Evolutionary conservation across 148 eudicot species (phyloP).

Genomic region (Agrostemma githago): DNA sequence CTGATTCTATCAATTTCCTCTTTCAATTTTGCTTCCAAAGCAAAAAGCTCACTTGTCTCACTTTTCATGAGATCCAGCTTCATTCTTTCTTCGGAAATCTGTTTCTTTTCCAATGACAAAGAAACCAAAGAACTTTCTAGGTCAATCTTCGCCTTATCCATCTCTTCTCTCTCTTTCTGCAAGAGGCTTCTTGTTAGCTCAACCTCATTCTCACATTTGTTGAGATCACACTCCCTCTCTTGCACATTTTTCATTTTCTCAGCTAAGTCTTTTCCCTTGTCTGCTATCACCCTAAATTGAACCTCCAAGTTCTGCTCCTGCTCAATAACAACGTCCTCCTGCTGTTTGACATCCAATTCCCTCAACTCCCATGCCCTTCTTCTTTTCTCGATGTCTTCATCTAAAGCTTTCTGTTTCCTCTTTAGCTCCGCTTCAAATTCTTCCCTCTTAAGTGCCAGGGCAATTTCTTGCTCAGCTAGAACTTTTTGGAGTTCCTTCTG

Average conservation of each 20-base stretch:
- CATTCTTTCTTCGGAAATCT: conserved; percentile 51
- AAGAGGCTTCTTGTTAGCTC: conserved; percentile 39
- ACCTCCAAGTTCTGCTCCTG: conserved; percentile 64
- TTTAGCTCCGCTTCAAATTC: conserved; percentile 58
- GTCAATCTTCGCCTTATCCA: conserved; percentile 34
- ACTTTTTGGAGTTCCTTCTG: conserved; percentile 58
- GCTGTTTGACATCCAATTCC: conserved; percentile 71
- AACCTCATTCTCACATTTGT: conserved; percentile 43
- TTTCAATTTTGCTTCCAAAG: conserved; percentile 68
- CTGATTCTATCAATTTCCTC: conserved; percentile 83
- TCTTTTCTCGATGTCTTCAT: conserved; percentile 67
- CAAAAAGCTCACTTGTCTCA: conserved; percentile 68
- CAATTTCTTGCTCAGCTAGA: conserved; percentile 55
- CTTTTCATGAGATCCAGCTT: conserved; percentile 56
- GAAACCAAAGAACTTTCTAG: conserved; percentile 42
- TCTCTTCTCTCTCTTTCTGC: conserved; percentile 54
- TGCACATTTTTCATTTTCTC: conserved; percentile 44
- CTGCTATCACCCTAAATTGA: conserved; percentile 47
- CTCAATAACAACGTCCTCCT: conserved; percentile 59
- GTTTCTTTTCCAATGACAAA: conserved; percentile 50
- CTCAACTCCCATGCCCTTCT: conserved; percentile 86
- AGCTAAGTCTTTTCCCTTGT: conserved; percentile 59
- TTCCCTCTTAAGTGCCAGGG: conserved; percentile 39
- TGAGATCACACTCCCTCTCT: conserved; percentile 52
- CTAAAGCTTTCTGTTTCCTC: conserved; percentile 50